Evolutionary conservation across 1,139 yeast species (phyloP), one percentile per base, ranked within the genome.

Genomic region (Taiozyma sp.): DNA sequence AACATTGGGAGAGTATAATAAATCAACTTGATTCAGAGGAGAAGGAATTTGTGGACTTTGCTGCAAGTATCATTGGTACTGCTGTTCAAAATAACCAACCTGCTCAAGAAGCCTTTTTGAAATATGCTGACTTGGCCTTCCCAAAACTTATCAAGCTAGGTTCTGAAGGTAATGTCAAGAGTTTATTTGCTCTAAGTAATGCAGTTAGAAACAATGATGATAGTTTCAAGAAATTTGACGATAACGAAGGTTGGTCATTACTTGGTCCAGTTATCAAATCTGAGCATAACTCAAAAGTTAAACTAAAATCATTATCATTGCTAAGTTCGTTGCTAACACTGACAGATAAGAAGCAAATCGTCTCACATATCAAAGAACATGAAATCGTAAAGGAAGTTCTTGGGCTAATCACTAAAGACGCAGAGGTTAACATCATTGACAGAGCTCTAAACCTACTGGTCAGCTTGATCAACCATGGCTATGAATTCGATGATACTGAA

Each of bases 81-180:
- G 96, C 98, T 0, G 95, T 88, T 1, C 99, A 93, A 68, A 93
- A 93, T 66, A 93, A 93, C 65, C 82, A 81, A 2, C 77, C 76
- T 52, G 75, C 91, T 4, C 97, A 90, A 68, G 73, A 75, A 49
- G 87, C 80, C 50, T 85, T 83, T 57, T 61, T 74, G 42, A 75
- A 78, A 53, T 73, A 83, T 52, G 72, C 73, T 1, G 69, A 68
- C 21, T 85, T 85, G 1, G 67, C 49, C 1, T 47, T 85, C 46
- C 59, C 66, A 16, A 68, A 67, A 47, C 69, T 85, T 52, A 68
- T 85, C 24, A 56, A 63, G 1, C 59, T 81, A 19, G 76, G 78
- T 0, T 55, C 59, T 37, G 49, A 59, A 2, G 63, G 65, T 13
- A 62, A 66, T 9, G 62, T 83, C 46, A 91, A 91, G 65, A 80